A percentile compares a stretch with the other conserved stretches of the same genome.
Evolutionary conservation across 495 filamentous ascomycete species (phyloP).

Genomic region (Trichoderma erinaceum): DNA sequence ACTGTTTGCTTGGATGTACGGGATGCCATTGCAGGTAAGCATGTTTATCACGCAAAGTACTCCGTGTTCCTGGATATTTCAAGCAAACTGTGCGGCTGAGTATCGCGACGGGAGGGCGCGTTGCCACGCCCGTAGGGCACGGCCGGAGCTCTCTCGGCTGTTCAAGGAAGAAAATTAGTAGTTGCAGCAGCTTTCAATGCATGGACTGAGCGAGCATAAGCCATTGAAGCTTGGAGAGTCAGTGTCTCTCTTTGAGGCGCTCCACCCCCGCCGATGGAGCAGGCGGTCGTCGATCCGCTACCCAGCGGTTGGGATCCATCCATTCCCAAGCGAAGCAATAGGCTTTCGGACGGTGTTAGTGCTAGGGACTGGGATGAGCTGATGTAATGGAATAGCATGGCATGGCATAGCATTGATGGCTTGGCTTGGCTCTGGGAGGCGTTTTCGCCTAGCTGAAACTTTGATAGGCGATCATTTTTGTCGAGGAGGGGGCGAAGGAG

Average conservation of each 20-base stretch:
- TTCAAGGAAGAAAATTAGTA: neutral
- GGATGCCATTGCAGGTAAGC: neutral
- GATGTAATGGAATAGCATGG: too few relatives aligned
- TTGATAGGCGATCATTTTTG: neutral
- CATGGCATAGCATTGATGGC: too few relatives aligned
- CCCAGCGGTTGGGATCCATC: neutral
- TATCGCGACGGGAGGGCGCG: neutral
- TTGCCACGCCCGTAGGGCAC: conserved; percentile 3
- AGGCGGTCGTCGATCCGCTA: conserved; percentile 3
- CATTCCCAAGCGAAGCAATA: neutral
- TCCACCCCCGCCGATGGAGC: conserved; percentile 11
- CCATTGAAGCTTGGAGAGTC: neutral
- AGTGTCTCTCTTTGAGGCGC: neutral
- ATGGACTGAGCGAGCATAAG: neutral
- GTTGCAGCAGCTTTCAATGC: neutral
- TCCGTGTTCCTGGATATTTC: neutral
- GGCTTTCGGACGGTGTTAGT: neutral
- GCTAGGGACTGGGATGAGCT: neutral
- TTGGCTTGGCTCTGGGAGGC: neutral
- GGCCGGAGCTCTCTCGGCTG: conserved; percentile 6
- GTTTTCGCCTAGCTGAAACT: neutral
- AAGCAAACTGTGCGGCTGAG: neutral
- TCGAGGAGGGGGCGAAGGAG: neutral
- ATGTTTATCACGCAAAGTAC: neutral
- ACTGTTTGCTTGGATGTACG: neutral